Percentiles rank a stretch among this genome's conserved stretches.
Conservation (phyloP, 768 basidiomycete species). For the Kwoniella europaea region DNA sequence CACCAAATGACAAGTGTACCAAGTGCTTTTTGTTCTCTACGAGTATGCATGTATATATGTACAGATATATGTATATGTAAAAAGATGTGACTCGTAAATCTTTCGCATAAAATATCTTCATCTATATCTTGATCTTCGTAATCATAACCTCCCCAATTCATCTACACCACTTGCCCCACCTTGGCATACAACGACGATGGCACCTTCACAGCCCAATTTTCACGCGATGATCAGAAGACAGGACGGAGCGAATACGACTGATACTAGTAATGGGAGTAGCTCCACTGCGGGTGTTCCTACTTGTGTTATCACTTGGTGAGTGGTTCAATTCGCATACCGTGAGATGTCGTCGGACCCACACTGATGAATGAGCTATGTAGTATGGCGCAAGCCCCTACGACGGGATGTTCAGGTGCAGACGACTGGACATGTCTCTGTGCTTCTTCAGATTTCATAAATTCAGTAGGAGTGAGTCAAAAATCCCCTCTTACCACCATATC, state of each 20-base stretch:
- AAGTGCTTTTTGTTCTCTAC: neutral
- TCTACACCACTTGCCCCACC: neutral
- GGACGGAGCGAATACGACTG: neutral
- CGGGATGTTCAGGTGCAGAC: constrained; percentile 20
- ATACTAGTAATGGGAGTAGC: neutral
- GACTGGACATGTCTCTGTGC: constrained; percentile 39
- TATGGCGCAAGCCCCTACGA: constrained; percentile 24
- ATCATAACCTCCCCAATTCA: neutral
- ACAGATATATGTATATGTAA: neutral
- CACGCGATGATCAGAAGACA: constrained; percentile 4
- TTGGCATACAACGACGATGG: constrained; percentile 6
- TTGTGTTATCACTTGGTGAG: constrained; percentile 32
- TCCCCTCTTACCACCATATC: neutral
- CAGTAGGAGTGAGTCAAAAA: constrained; percentile 34
- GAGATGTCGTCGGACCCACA: neutral
- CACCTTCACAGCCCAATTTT: constrained; percentile 15
- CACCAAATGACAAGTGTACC: neutral
- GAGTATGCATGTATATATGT: neutral
- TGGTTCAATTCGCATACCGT: neutral
- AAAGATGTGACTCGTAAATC: neutral
- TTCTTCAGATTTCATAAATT: constrained; percentile 23
- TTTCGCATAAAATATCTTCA: no score
- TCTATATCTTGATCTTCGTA: neutral
- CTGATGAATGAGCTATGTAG: constrained; percentile 5
- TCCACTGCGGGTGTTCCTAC: constrained; percentile 9